These are phyloP conservation scores for Paspalum notatum DNA, from an alignment of 176 grass and related monocot species.

Conservation along the genomic window DNA sequence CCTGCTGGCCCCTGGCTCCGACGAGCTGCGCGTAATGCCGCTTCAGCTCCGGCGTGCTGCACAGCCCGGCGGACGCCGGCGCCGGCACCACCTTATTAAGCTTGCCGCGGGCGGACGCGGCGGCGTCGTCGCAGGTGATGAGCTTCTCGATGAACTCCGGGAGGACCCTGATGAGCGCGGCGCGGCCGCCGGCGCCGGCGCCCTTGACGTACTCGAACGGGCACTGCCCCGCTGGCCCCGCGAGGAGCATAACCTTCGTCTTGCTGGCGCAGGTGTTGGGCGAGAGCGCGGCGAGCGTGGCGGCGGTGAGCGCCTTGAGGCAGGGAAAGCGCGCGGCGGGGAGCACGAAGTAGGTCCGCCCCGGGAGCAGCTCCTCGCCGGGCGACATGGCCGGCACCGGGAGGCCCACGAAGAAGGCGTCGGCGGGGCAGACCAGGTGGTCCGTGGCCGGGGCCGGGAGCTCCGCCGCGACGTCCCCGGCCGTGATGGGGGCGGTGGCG, in stretches of 20 bases:
- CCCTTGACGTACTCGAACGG: constrained; percentile 88
- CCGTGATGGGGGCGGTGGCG: constrained; percentile 23
- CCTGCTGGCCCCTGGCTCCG: constrained; percentile 38
- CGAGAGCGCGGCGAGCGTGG: constrained; percentile 66
- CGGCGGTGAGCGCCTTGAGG: constrained; percentile 69
- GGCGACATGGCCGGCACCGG: constrained; percentile 61
- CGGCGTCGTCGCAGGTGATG: constrained; percentile 37
- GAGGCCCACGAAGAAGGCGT: constrained; percentile 81
- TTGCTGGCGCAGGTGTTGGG: neutral
- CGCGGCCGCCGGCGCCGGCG: constrained; percentile 43
- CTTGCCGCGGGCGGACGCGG: neutral
- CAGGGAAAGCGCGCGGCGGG: constrained; percentile 52
- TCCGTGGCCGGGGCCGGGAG: constrained; percentile 20
- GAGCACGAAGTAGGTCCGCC: constrained; percentile 77
- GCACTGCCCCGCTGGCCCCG: constrained; percentile 38
- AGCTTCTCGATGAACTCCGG: constrained; percentile 82
- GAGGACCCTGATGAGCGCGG: constrained; percentile 54
- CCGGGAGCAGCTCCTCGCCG: constrained; percentile 57
- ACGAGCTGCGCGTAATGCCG: constrained; percentile 79
- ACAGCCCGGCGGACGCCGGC: constrained; percentile 34
- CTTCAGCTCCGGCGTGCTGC: constrained; percentile 81
- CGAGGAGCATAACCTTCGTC: constrained; percentile 17
- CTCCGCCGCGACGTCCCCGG: constrained; percentile 54
- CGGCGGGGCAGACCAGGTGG: constrained; percentile 64
- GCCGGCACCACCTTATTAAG: no score